These are phyloP conservation scores for Lodderomyces oxycetoniae DNA, from an alignment of 1,139 yeast genomes.

Conservation along the genomic window DNA sequence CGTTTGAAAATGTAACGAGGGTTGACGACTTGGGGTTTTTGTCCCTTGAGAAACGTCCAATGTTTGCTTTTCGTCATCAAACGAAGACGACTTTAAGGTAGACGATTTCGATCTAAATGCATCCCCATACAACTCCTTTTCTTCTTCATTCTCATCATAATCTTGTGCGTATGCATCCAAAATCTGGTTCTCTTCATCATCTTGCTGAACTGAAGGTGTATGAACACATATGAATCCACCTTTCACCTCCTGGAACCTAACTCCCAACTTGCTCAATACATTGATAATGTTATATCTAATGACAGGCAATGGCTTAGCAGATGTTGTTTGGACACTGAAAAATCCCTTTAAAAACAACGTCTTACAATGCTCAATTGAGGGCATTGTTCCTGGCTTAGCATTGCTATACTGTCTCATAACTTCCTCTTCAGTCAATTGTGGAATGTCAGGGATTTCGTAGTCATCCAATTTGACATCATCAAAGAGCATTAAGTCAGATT, in stretches of 20 bases:
- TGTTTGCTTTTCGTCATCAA: slow-evolving; percentile 17
- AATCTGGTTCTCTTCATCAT: slow-evolving; percentile 18
- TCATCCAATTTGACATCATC: slow-evolving; percentile 62
- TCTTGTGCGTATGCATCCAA: slow-evolving; percentile 5
- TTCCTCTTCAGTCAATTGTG: slow-evolving; percentile 54
- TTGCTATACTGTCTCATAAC: slow-evolving; percentile 62
- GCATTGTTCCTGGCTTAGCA: slow-evolving; percentile 82
- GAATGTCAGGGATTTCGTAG: slow-evolving; percentile 30
- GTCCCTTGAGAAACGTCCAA: slow-evolving; percentile 14
- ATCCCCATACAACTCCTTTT: slow-evolving; percentile 39
- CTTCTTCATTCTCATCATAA: slow-evolving; percentile 19
- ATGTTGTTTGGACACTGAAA: slow-evolving; percentile 92
- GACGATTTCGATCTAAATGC: slow-evolving; percentile 39
- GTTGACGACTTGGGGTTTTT: slow-evolving; percentile 36
- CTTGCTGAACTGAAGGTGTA: slow-evolving; percentile 44
- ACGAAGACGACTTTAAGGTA: slow-evolving; percentile 3
- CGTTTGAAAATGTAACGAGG: slow-evolving; percentile 33
- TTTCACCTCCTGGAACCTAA: slow-evolving; percentile 81
- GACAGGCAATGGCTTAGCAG: slow-evolving; percentile 86
- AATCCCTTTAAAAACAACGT: slow-evolving; percentile 91
- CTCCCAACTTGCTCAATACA: slow-evolving; percentile 72
- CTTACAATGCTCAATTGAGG: slow-evolving; percentile 88
- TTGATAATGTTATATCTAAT: slow-evolving; percentile 81
- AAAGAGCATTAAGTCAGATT: slow-evolving; percentile 52
- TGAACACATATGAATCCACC: slow-evolving; percentile 92